Evolutionary conservation across 805 yeast species (phyloP), one percentile per base, ranked within the genome.

Genomic region (Tetrapisispora nanseiensis): DNA sequence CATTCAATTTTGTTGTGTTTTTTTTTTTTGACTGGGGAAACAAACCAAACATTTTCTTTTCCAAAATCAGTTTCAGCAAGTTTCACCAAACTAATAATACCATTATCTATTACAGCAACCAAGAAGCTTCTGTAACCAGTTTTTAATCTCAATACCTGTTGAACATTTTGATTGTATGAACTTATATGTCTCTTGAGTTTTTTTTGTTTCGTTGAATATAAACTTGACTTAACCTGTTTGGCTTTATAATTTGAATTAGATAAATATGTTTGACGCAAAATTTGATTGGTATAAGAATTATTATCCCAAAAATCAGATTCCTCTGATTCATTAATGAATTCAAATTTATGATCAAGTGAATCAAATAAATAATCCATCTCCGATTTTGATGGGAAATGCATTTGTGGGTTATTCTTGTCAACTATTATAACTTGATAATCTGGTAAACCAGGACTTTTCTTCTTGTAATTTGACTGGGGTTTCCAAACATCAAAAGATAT

Each of bases 401-500:
- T 48, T 3, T 38, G 36, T n/a, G 37, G 41, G 2, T 60, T 57
- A 10, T 64, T 65, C 3, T 74, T 69, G 44, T 77, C 73, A 13
- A 76, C 69, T 0, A 86, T 75, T 2, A 75, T 69, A 1, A 90
- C 62, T 51, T 80, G 86, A 56, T 75, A 89, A 57, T 89, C 89
- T 1, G 96, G 95, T 2, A 54, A 36, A 0, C 81, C 78, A 1
- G 95, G 94, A 19, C 56, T 52, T 27, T 76, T 78, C 51, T 86
- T 86, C 45, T 78, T 79, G 65, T 83, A 89, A 3, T 67, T 62
- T 0, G 83, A 71, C 2, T 71, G 66, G 2, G 97, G 97, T 57
- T 84, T 86, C 95, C 96, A 89, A 3, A 85, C 83, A 52, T 82
- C 70, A 51, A 69, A 87, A 0, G 74, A 66, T 3, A 82, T 62